Evolutionary conservation across 306 rosid genomes (phyloP), one percentile per base, ranked within the genome.

Genomic region (Oemleria cerasiformis): DNA sequence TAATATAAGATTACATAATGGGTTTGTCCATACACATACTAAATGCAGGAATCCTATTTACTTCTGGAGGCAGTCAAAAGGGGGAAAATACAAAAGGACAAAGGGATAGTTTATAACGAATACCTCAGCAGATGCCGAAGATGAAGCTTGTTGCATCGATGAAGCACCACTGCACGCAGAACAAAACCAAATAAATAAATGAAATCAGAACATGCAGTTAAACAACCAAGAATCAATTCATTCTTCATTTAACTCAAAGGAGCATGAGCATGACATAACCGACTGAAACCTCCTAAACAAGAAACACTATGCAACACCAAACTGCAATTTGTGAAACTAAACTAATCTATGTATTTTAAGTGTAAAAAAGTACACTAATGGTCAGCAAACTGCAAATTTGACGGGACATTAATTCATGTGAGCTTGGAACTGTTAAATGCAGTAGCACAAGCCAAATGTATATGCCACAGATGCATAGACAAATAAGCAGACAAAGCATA

Each of bases 81-180:
- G 45, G n/a, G 3, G 6, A 58, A 63, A 73, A 44, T 36, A 16
- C 30, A 13, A 40, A 57, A 25, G 57, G 6, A 36, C 40, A 63
- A 39, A 38, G 48, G 47, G 20, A 38, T 50, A 50, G 51, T 59
- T 5, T n/a, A 57, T 39, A 20, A 20, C 42, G 17, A 68, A 72
- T 87, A 94, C 97, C 97, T 94, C 98, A 12, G 75, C 63, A 68
- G 88, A 73, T 68, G 75, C 72, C 6, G 92, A 94, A 41, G 96
- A 83, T 6, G 95, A 80, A 70, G 85, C 86, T 41, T 80, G 96
- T 65, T 79, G 97, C 80, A 82, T 73, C 49, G 80, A 75, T 41
- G 84, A 67, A 63, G 79, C 56, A 73, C 85, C 79, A 40, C 95
- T 83, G 86, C 54, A 79, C 72, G 57, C 58, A 80, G 63, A 81